Base-by-base conservation (phyloP, 305 asterid species). In the Lippia alba region DNA sequence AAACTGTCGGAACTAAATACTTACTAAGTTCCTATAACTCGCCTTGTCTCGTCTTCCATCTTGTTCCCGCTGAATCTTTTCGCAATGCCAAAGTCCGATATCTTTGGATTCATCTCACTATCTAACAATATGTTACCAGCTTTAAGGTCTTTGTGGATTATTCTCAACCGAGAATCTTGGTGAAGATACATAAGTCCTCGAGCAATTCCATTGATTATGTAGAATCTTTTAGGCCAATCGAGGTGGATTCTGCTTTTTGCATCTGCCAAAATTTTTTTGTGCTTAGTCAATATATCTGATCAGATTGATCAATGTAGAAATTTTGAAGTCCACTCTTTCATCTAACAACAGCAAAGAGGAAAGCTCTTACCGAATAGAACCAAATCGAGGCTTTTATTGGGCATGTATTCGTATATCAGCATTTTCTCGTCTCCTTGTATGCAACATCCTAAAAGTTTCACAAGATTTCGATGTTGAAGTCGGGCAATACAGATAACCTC, bases 131-230 rank as follows among this genome's bases (percentile, higher is more conserved):
- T 34, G 40, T 34, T 34, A 6, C 40, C 78, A 3, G 84, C 75
- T 71, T 83, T 83, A 55, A 83, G 78, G 55, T 83, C 88, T 60
- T 86, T 71, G 34, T 83, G 88, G 58, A 81, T 78, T 40, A 83
- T 74, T 46, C 63, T 51, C 10, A 71, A 32, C 5, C 55, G 51
- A 4, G 75, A 61, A 62, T 71, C 75, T 49, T 71, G 75, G 54
- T 71, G 75, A 17, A 71, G 75, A 19, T 71, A 71, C 62, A 71
- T 6, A 19, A 71, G 69, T 15, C 75, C 69, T 12, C 69, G 18
- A 1, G 75, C 69, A 39, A 61, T 51, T 7, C 69, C 75, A 34
- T 39, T 71, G 14, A 61, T 61, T 4, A 50, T 51, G 14, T 61
- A 44, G 33, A 20, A 71, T 4, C 69, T 61, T 17, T 50, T 71